These are phyloP conservation scores for Zygosaccharomyces bisporus DNA, from an alignment of 805 yeast species.

Conservation along the genomic window DNA sequence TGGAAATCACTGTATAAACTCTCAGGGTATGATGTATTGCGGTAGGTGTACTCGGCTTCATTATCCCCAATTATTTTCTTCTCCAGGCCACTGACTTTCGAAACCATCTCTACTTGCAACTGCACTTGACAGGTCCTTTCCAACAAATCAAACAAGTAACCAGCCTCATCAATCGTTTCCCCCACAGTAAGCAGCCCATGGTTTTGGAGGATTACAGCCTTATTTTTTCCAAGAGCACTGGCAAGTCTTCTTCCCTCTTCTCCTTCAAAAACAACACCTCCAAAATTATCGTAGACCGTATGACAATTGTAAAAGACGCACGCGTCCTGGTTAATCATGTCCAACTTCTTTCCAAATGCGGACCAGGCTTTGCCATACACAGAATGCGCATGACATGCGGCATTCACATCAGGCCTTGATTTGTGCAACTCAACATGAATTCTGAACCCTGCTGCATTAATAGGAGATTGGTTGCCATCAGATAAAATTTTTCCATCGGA, in stretches of 20 bases:
- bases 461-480: constrained; percentile 50
- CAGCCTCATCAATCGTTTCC: constrained; percentile 68
- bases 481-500: constrained; percentile 50
- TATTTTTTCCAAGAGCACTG: constrained; percentile 52
- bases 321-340: constrained; percentile 75
- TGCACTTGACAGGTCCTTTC: constrained; percentile 63
- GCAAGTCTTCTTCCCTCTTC: constrained; percentile 62
- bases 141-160: constrained; percentile 56
- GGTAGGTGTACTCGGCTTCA: constrained; percentile 62
- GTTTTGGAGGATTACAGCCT: constrained; percentile 58
- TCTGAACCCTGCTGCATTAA: constrained; percentile 65
- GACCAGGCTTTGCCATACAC: constrained; percentile 60
- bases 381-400: constrained; percentile 68
- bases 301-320: constrained; percentile 64
- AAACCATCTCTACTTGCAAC: constrained; percentile 53
- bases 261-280: constrained; percentile 68
- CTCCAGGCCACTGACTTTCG: constrained; percentile 40
- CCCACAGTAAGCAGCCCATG: constrained; percentile 72
- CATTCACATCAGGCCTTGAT: constrained; percentile 62
- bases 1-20: constrained; percentile 67
- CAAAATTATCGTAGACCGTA: constrained; percentile 62
- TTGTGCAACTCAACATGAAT: constrained; percentile 63
- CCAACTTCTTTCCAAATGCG: constrained; percentile 58
- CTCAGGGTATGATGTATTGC: constrained; percentile 58
- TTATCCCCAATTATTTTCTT: constrained; percentile 49